Percentiles rank a stretch among this genome's conserved stretches.
These are phyloP conservation scores for Miamiensis avidus DNA, from an alignment of 169 alveolate genomes.

Conservation along the genomic window DNA sequence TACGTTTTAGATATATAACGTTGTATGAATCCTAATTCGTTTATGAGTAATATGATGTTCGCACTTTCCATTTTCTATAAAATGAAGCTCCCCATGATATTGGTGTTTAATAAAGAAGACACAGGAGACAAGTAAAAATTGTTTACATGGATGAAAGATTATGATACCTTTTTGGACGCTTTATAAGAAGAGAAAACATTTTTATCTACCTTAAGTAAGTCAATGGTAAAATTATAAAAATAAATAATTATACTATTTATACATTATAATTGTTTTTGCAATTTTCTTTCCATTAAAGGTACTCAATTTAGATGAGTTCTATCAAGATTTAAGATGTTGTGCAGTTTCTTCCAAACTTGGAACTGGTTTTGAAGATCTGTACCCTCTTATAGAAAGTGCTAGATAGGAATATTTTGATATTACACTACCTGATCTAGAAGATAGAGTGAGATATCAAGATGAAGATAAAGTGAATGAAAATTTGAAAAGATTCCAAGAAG, in stretches of 20 bases:
- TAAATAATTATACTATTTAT: too few relatives aligned
- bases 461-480: not conserved
- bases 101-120: slow-evolving; percentile 75
- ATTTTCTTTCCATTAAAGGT: not conserved
- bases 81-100: slow-evolving; percentile 69
- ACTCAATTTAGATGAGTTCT: slow-evolving; percentile 71
- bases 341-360: slow-evolving; percentile 25
- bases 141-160: slow-evolving; percentile 73
- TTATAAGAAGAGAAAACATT: slow-evolving; percentile 55
- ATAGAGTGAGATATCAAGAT: not conserved
- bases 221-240: slow-evolving; percentile 30
- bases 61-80: slow-evolving; percentile 70
- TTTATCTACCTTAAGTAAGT: slow-evolving; percentile 61
- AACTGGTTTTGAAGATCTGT: slow-evolving; percentile 22
- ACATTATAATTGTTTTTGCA: not conserved
- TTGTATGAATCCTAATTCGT: slow-evolving; percentile 45
- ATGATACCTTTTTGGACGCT: slow-evolving; percentile 59
- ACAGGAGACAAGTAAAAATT: slow-evolving; percentile 58
- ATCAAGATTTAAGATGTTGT: slow-evolving; percentile 47
- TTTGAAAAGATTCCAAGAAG: not conserved
- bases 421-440: slow-evolving; percentile 19
- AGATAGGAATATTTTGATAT: slow-evolving; percentile 26
- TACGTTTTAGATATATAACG: slow-evolving; percentile 42
- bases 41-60: slow-evolving; percentile 49
- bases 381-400: not conserved